These are phyloP conservation scores for Ensete glaucum DNA, from an alignment of 176 grass and related monocot genomes.

Conservation along the genomic window DNA sequence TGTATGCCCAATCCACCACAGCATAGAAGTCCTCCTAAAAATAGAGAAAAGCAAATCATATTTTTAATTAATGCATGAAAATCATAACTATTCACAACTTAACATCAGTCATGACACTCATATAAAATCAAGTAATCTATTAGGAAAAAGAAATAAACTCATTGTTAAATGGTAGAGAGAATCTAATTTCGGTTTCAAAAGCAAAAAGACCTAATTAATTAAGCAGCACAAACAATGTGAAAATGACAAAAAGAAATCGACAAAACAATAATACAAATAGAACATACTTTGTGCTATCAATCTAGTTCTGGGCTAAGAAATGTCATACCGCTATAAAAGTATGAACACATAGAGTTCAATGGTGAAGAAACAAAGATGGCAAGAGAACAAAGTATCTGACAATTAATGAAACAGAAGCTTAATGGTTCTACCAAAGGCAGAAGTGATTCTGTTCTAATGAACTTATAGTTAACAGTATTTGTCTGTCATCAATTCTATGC, in stretches of 20 bases:
- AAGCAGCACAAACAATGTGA: not conserved
- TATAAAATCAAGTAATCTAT: not conserved
- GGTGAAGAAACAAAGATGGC: not conserved
- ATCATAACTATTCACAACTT: not conserved
- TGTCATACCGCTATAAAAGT: not conserved
- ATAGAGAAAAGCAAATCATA: constrained; percentile 8
- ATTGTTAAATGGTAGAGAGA: not conserved
- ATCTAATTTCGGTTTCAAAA: not conserved
- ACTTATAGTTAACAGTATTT: too few species aligned
- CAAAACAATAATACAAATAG: not conserved
- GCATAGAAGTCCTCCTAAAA: constrained; percentile 94
- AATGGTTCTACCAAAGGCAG: too few species aligned
- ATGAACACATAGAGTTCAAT: not conserved
- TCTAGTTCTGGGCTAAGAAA: not conserved
- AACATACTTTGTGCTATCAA: not conserved
- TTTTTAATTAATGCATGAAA: constrained; percentile 19
- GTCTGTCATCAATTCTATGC: too few species aligned
- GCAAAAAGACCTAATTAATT: not conserved
- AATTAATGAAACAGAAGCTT: too few species aligned
- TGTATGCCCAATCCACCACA: constrained; percentile 93
- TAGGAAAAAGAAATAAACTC: not conserved
- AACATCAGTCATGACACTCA: not conserved
- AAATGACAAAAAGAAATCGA: not conserved
- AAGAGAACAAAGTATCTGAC: not conserved
- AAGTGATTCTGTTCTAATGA: too few species aligned